Base-by-base conservation (phyloP, 768 basidiomycete species). In the Melanogaster broomeanus region DNA sequence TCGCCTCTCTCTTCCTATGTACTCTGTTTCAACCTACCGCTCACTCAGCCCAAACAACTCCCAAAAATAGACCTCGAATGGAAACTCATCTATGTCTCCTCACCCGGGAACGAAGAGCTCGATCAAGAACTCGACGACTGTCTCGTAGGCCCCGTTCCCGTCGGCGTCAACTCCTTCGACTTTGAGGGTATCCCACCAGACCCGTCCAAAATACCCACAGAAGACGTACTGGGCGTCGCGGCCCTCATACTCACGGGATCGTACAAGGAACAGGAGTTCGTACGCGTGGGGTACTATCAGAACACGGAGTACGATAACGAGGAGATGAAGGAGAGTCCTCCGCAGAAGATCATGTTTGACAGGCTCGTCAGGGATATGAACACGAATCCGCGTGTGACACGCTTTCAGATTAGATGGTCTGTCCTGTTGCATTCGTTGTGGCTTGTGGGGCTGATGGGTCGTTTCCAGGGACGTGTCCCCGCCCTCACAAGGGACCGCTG, bases 271-370 rank as follows among this genome's bases (percentile, higher is more conserved):
- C 95, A 97, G 63, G 97, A 98, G 68, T 99, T 99, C 64, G 96
- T 99, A n/a, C 85, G 96, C 41, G 95, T 99, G 24, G 97, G 97
- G 7, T 98, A 99, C 68, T 99, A 99, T 70, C 97, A 98, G 72
- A 95, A 98, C 65, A 98, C 95, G 22, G 96, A 98, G 70, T 98
- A 98, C 65, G 96, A 97, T 68, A 92, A 90, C 61, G 90, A 93
- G 47, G 93, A 92, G 71, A 86, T 95, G 85, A 88, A 85, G 67
- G 80, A 85, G 63, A 80, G 71, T 13, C 88, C 85, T 15, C 87
- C 90, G 8, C 76, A 79, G 50, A 59, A 62, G 33, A 90, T 93
- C 45, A 70, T 82, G 63, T 89, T 93, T 65, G 88, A 94, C 22
- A 75, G 84, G 40, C 72, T 99, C 25, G 83, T 90, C 54, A 78